Evolutionary conservation across 495 filamentous ascomycete genomes (phyloP), one percentile per base, ranked within the genome.

Genomic region (Saxispiralis lemnorum): DNA sequence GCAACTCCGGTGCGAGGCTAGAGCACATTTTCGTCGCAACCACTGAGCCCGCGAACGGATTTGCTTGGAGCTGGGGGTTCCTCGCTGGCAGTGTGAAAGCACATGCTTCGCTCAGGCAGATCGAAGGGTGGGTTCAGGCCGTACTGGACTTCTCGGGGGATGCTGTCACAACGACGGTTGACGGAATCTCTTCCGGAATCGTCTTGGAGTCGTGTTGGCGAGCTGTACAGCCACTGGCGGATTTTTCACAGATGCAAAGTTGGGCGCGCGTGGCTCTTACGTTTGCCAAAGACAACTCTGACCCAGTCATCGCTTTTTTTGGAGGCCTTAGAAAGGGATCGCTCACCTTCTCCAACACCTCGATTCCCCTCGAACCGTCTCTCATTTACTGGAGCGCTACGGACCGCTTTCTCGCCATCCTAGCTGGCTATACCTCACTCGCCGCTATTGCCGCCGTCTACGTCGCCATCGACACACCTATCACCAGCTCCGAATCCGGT

Each of bases 361-460:
- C 34, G 0, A 45, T 51, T 0, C 51, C 64, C 9, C 53, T 77
- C 1, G 68, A 83, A 46, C 72, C 73, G 9, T 67, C 69, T 17
- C 67, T 88, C 21, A 77, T 76, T 3, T 70, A 78, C 35, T 95
- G 87, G 87, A 69, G 71, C 47, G 73, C 75, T 1, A 72, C 65
- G 28, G 87, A 93, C 60, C 72, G 85, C 20, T 68, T 75, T 37
- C 76, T 82, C 58, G 87, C 88, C 17, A 81, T 93, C 32, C 46
- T 83, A 0, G 68, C 77, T 51, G 89, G 89, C 31, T 96, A 95
- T 55, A 53, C 75, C 0, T 73, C 83, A 36, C 69, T 89, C 41
- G 80, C 77, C 10, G 41, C 81, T 31, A 51, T 81, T 13, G 87
- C 86, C 2, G 71, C 77, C 35, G 56, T 83, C 2, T 99, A 96